Evolutionary conservation across 73 alveolate genomes (phyloP).

Genomic region (Blepharisma japonicum): DNA sequence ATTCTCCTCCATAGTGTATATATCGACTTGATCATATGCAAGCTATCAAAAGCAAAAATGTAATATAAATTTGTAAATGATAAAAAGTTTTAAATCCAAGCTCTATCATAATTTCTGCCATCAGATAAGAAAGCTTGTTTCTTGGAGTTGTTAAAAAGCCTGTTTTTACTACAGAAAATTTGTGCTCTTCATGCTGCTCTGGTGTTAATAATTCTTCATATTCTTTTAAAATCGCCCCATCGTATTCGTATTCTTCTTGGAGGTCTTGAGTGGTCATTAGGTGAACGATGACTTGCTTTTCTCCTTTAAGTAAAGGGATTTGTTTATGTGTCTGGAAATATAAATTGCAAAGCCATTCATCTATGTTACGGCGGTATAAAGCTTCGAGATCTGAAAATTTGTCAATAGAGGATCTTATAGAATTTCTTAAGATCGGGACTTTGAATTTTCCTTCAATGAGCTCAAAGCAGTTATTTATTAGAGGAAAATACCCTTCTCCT

Average conservation of each 20-base stretch:
- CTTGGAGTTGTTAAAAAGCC: constrained; percentile 10
- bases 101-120: constrained; percentile 53
- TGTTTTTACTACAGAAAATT: constrained; percentile 3
- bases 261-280: background rate
- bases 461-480: constrained; percentile 47
- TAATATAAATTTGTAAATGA: constrained; percentile 44
- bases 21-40: constrained; percentile 49
- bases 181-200: background rate
- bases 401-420: constrained; percentile 20
- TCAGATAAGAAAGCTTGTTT: constrained; percentile 43
- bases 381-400: constrained; percentile 45
- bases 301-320: background rate
- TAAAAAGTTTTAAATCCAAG: constrained; percentile 39
- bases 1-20: constrained; percentile 58
- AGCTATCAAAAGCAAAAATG: constrained; percentile 44
- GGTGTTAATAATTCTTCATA: constrained; percentile 20
- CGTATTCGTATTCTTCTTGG: constrained; percentile 1
- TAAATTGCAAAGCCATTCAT: constrained; percentile 70
- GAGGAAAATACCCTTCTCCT: constrained; percentile 68
- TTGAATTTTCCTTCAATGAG: constrained; percentile 58
- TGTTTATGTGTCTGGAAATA: constrained; percentile 42
- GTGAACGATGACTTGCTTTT: background rate
- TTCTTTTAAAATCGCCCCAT: background rate
- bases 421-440: constrained; percentile 33
- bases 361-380: constrained; percentile 40